Conservation (phyloP, 345 rosid species). For the Cardamine occulta region DNA sequence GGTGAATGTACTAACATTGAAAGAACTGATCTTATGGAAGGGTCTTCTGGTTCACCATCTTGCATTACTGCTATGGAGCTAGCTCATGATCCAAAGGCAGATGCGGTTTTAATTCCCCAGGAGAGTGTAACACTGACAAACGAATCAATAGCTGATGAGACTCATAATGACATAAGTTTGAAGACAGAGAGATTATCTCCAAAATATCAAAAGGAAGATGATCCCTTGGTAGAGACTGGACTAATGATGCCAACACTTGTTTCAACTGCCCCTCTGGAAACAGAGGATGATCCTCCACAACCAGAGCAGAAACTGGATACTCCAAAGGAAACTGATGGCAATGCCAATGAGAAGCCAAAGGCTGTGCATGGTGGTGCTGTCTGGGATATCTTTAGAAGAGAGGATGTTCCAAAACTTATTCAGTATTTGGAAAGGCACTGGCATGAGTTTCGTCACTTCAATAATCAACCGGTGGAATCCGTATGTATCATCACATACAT, state of each 20-base stretch:
- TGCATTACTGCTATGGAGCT: constrained; percentile 17
- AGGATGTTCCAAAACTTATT: constrained; percentile 75
- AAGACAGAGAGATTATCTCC: constrained; percentile 24
- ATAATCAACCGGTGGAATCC: constrained; percentile 30
- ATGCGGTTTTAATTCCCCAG: constrained; percentile 1
- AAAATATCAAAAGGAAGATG: constrained; percentile 19
- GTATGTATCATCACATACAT: constrained; percentile 27
- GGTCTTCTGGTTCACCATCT: constrained; percentile 12
- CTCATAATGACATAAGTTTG: constrained; percentile 11
- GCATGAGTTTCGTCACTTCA: constrained; percentile 68
- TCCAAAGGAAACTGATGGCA: constrained; percentile 13
- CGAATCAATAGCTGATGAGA: constrained; percentile 25
- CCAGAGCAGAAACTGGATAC: constrained; percentile 28
- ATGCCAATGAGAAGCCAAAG: constrained; percentile 8
- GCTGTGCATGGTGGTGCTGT: constrained; percentile 59
- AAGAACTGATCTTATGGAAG: constrained; percentile 21
- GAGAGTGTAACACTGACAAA: background rate
- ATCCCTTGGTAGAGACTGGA: constrained; percentile 19
- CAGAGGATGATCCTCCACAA: background rate
- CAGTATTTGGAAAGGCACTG: constrained; percentile 66
- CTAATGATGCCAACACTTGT: constrained; percentile 8
- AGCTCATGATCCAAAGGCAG: constrained; percentile 14
- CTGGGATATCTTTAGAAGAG: constrained; percentile 78
- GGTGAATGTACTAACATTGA: constrained; percentile 14
- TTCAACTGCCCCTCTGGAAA: constrained; percentile 3